Base-by-base conservation (phyloP, 805 yeast species). In the Candida ortonii region DNA sequence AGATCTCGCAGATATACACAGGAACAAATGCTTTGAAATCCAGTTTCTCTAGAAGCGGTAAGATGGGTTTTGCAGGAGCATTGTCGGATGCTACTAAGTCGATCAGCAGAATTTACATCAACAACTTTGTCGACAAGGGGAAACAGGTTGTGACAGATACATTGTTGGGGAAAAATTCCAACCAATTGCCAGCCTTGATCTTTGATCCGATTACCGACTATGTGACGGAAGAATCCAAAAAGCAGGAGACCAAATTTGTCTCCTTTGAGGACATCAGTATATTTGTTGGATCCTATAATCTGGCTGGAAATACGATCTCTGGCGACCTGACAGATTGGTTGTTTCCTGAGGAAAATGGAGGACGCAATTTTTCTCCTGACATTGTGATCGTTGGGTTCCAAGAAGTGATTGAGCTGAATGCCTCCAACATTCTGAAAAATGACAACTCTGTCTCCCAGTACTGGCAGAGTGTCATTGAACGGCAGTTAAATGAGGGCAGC, bases 11-110 rank as follows among this genome's bases (percentile, higher is more conserved):
- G 56, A 90, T 93, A 12, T 93, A 93, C 61, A 90, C 98, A 0
- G 97, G 98, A 18, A 93, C 99, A 0, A 95, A 95, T 41, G 99
- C 99, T 0, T 68, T 93, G 43, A 93, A 93, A 59, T 85, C 96
- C 0, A 87, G 96, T 4, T 93, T 84, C 53, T 85, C 97, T 2
- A 74, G 99, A 55, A 80, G 85, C 18, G 98, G 98, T 16, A 90
- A 89, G 52, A 88, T 89, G 97, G 87, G 90, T 27, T 64, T 93
- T 35, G 97, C 97, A 0, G 97, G 97, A 22, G 96, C 97, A 0
- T 62, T 93, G n/a, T 84, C 96, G 0, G 99, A 93, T 62, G 96
- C 94, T 4, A 88, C 97, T 1, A 93, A 93, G 61, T 86, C 96
- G 0, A 96, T 93, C 7, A 81, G 95, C 25, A 71, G 99, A 60